A percentile compares a stretch with the other conserved stretches of the same genome.
Evolutionary conservation across 2,329 filamentous ascomycete species (phyloP).

Genomic region (Gyromitra esculenta): DNA sequence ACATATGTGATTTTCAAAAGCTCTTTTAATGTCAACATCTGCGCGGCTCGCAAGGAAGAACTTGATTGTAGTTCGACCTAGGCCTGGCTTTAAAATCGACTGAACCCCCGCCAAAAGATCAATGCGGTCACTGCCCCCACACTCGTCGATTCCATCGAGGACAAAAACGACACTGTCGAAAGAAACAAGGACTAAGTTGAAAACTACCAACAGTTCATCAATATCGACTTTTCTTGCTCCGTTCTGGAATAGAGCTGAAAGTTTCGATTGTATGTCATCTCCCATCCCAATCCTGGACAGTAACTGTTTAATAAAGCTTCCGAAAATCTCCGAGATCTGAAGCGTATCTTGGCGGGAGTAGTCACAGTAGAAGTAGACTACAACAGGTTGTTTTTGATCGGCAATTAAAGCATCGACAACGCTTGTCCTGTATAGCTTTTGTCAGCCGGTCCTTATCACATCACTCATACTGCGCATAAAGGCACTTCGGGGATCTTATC

Average conservation of each 20-base stretch:
- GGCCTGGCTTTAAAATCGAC: neutral
- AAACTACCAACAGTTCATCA: neutral
- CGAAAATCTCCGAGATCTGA: neutral
- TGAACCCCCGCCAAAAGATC: neutral
- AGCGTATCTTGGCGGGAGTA: slow-evolving; percentile 11
- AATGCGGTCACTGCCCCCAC: slow-evolving; percentile 1
- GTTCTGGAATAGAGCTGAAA: neutral
- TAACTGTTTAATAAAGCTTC: slow-evolving; percentile 27
- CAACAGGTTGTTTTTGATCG: neutral
- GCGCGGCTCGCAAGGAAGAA: slow-evolving; percentile 27
- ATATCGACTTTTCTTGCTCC: neutral
- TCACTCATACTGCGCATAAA: too few relatives aligned
- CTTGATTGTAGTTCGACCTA: slow-evolving; percentile 3
- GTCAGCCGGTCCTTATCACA: too few relatives aligned
- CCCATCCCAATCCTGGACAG: slow-evolving; percentile 5
- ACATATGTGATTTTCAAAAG: neutral
- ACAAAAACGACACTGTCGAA: neutral
- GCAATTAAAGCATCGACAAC: slow-evolving; percentile 10
- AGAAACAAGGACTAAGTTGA: neutral
- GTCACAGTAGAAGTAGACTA: slow-evolving; percentile 36
- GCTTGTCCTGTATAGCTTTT: neutral
- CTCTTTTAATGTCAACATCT: slow-evolving; percentile 12
- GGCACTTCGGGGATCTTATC: too few relatives aligned
- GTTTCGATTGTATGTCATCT: slow-evolving; percentile 4
- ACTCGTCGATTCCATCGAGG: slow-evolving; percentile 33